phyloP scores from a whole-genome alignment of 192 early-diverging fungal species.

The Coemansia sp. region DNA sequence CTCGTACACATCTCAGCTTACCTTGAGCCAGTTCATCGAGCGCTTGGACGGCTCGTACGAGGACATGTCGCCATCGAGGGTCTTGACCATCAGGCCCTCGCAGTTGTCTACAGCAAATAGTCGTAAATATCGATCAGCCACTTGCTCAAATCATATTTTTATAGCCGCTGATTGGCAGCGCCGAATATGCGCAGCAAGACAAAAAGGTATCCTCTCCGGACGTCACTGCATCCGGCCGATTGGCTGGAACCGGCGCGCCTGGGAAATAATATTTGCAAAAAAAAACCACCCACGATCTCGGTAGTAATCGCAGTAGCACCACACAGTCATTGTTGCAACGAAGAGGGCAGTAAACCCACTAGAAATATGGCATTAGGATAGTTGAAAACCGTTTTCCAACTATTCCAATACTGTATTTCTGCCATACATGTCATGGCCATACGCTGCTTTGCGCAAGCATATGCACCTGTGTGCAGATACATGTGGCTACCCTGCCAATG shows the following conservation, averaged over 20 bases:
- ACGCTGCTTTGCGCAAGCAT: not conserved
- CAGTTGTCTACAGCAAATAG: slow-evolving; percentile 76
- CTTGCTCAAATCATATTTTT: not conserved
- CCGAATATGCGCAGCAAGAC: too few relatives aligned
- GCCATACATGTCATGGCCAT: not conserved
- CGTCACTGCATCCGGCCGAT: too few relatives aligned
- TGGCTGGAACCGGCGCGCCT: too few relatives aligned
- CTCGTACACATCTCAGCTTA: slow-evolving; percentile 23
- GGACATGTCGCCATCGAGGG: slow-evolving; percentile 77
- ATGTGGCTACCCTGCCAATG: slow-evolving; percentile 4
- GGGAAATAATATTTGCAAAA: too few relatives aligned
- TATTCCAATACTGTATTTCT: too few relatives aligned
- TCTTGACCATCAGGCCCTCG: slow-evolving; percentile 98
- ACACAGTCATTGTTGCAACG: not conserved
- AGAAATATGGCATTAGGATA: too few relatives aligned
- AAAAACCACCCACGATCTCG: not conserved
- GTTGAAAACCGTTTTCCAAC: too few relatives aligned
- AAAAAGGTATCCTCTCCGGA: too few relatives aligned
- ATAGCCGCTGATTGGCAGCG: too few relatives aligned
- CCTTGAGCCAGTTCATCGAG: slow-evolving; percentile 98
- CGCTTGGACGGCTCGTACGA: slow-evolving; percentile 96
- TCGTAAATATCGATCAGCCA: slow-evolving; percentile 5
- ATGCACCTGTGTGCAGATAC: not conserved
- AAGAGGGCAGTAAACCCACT: not conserved
- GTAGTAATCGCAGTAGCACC: not conserved